phyloP scores from a whole-genome alignment of 805 yeast species.

The Candida succiphila region DNA sequence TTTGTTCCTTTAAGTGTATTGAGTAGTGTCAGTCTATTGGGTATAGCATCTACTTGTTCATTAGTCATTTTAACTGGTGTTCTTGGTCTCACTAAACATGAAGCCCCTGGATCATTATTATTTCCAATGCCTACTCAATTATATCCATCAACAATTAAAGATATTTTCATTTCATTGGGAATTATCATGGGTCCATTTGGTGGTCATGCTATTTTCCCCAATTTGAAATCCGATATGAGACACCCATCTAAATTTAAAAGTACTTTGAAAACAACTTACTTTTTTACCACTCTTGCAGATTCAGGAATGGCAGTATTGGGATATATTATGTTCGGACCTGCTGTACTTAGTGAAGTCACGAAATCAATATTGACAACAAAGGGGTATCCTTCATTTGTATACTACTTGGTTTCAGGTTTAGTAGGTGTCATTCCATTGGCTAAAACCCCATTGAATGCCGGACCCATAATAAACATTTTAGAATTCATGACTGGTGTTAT shows the following conservation, averaged over 20 bases:
- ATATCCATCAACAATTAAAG: constrained; percentile 27
- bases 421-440: constrained; percentile 79
- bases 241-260: constrained; percentile 51
- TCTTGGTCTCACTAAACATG: constrained; percentile 34
- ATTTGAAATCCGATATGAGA: constrained; percentile 65
- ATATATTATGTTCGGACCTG: constrained; percentile 70
- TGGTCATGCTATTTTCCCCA: constrained; percentile 79
- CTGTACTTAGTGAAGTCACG: constrained; percentile 64
- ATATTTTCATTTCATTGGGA: constrained; percentile 44
- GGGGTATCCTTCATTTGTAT: constrained; percentile 59
- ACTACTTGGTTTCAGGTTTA: constrained; percentile 47
- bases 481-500: constrained; percentile 34
- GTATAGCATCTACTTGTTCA: constrained; percentile 44
- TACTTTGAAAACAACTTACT: constrained; percentile 46
- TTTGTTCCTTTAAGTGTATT: constrained; percentile 47
- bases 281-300: constrained; percentile 50
- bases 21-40: constrained; percentile 44
- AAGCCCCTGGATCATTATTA: constrained; percentile 47
- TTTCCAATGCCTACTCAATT: constrained; percentile 32
- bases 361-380: constrained; percentile 57
- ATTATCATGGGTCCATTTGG: constrained; percentile 74
- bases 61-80: constrained; percentile 34
- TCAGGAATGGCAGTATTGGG: constrained; percentile 55
- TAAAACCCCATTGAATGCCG: constrained; percentile 77
- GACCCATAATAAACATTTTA: constrained; percentile 74